Conservation (phyloP, 192 early-diverging fungal species). For the Cetraspora pellucida region DNA sequence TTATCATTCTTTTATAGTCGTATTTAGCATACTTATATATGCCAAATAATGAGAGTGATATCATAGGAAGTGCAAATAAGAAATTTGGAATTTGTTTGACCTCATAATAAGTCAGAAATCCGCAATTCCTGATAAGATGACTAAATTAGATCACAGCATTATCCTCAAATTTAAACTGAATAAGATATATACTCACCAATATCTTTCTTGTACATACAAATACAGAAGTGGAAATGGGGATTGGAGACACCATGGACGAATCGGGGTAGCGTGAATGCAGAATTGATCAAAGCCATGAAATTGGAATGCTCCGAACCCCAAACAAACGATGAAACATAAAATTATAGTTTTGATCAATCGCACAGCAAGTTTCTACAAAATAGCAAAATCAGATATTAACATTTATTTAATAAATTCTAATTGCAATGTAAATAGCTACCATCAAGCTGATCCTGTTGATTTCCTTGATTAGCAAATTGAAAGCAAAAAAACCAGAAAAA, state of each 20-base stretch:
- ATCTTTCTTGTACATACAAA: constrained; percentile 80
- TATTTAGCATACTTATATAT: constrained; percentile 56
- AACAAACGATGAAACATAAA: constrained; percentile 45
- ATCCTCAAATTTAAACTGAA: neutral
- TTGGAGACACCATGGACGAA: constrained; percentile 69
- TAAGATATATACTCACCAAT: constrained; percentile 64
- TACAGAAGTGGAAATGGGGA: constrained; percentile 66
- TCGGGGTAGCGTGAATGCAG: constrained; percentile 48
- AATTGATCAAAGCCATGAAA: constrained; percentile 60
- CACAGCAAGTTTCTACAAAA: neutral
- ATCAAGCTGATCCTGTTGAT: neutral
- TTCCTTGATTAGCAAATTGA: constrained; percentile 56
- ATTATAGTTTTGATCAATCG: constrained; percentile 31
- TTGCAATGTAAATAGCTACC: constrained; percentile 1
- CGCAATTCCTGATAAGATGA: constrained; percentile 66
- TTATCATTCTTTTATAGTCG: constrained; percentile 56
- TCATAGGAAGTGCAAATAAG: constrained; percentile 80
- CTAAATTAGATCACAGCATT: neutral
- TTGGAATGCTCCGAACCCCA: constrained; percentile 68
- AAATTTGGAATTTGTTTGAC: constrained; percentile 90
- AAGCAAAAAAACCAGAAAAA: constrained; percentile 83
- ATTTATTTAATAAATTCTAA: neutral
- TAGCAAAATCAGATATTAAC: neutral
- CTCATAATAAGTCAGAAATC: constrained; percentile 84
- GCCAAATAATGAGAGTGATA: constrained; percentile 62